A percentile compares a stretch with the other conserved stretches of the same genome.
Evolutionary conservation across 1,284 basidiomycete genomes (phyloP).

Genomic region (Chalciporus piperatoides): DNA sequence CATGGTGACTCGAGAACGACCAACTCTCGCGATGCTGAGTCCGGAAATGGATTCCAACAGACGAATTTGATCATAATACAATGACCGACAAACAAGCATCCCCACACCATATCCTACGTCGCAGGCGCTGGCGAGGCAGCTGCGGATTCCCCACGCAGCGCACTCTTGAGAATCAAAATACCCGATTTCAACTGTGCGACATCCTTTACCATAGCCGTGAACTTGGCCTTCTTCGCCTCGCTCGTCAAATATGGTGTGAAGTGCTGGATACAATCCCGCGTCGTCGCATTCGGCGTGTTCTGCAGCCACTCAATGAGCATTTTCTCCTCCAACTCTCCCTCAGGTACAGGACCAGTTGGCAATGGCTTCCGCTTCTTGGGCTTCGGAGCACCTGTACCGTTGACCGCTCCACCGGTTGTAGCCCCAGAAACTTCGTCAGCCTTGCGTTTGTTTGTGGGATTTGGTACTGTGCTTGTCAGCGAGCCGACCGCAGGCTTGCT

Average conservation of each 20-base stretch:
- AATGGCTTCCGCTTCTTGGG: conserved; percentile 64
- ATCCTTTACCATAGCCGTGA: conserved; percentile 73
- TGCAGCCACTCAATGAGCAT: conserved; percentile 73
- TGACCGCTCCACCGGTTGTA: conserved; percentile 31
- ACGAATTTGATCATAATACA: conserved; percentile 22
- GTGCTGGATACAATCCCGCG: conserved; percentile 71
- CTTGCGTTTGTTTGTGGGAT: conserved; percentile 60
- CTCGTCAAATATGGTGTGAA: conserved; percentile 71
- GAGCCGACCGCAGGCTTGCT: conserved; percentile 35
- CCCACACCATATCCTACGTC: conserved; percentile 25
- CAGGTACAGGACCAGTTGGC: conserved; percentile 37
- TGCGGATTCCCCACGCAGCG: conserved; percentile 32
- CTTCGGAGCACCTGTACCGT: conserved; percentile 41
- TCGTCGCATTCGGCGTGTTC: conserved; percentile 59
- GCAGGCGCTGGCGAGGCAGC: conserved; percentile 23
- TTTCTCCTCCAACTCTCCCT: conserved; percentile 54
- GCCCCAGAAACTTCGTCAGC: conserved; percentile 47
- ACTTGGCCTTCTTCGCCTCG: conserved; percentile 63
- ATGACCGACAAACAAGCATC: conserved; percentile 16
- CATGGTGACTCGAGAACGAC: background rate
- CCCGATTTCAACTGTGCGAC: conserved; percentile 68
- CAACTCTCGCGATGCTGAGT: background rate
- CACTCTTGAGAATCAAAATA: conserved; percentile 55
- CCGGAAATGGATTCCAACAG: conserved; percentile 14
- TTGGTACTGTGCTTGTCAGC: conserved; percentile 13